These are phyloP conservation scores for Pharnaceum exiguum DNA, from an alignment of 148 eudicot genomes.

Conservation along the genomic window DNA sequence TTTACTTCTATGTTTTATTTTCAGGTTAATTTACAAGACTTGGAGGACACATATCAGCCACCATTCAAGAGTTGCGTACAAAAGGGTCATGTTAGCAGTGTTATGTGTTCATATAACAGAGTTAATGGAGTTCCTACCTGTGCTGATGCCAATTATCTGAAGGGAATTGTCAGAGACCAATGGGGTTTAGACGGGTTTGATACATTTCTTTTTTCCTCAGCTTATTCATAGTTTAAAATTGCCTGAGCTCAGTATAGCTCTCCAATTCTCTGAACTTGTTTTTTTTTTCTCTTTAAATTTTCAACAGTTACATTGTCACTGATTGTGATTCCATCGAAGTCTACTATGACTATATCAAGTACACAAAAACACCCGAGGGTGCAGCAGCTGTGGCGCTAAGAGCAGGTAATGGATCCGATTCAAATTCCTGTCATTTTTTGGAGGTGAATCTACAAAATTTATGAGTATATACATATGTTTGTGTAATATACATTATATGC, in stretches of 20 bases:
- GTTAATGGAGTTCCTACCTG: constrained; percentile 42
- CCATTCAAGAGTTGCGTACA: constrained; percentile 44
- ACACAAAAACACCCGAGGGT: constrained; percentile 30
- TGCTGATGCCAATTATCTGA: constrained; percentile 31
- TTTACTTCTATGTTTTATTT: too few species aligned
- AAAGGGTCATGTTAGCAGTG: constrained; percentile 38
- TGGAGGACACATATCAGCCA: constrained; percentile 37
- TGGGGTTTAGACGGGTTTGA: constrained; percentile 43
- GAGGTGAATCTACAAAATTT: neutral
- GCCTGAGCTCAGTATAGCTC: too few species aligned
- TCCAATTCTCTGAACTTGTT: neutral
- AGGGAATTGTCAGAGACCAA: constrained; percentile 28
- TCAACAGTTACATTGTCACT: constrained; percentile 35
- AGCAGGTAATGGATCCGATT: too few species aligned
- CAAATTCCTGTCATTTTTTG: neutral
- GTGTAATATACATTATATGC: neutral
- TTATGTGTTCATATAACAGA: constrained; percentile 41
- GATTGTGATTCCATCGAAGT: constrained; percentile 43
- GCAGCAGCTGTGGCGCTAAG: constrained; percentile 36
- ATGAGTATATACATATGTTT: neutral
- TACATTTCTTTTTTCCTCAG: neutral
- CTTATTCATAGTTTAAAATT: too few species aligned
- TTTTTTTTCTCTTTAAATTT: neutral
- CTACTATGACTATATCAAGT: constrained; percentile 20
- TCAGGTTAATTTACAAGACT: constrained; percentile 34